phyloP scores from a whole-genome alignment of 2,329 filamentous ascomycete species.

The Ceratocystiopsis minuta region DNA sequence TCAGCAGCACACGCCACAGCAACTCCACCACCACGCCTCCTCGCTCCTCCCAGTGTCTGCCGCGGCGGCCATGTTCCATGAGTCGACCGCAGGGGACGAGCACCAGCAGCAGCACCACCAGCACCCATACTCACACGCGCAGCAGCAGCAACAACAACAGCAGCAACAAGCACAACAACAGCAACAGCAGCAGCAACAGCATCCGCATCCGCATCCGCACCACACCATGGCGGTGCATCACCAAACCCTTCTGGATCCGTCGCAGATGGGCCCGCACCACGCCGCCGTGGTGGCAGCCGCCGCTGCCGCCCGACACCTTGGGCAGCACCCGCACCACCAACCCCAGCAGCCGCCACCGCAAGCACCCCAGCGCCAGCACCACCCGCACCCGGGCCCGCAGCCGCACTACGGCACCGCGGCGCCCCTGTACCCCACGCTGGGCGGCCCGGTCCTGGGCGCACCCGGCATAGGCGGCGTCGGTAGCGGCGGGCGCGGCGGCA shows the following conservation, averaged over 20 bases:
- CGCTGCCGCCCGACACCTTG: too few relatives aligned
- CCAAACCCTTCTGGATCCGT: constrained; percentile 15
- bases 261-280: too few relatives aligned
- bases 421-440: constrained; percentile 31
- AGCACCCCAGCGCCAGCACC: constrained; percentile 20
- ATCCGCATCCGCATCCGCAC: constrained; percentile 27
- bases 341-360: constrained; percentile 11
- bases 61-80: too few relatives aligned
- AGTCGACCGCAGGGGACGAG: too few relatives aligned
- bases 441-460: not conserved
- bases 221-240: constrained; percentile 26
- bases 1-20: constrained; percentile 14
- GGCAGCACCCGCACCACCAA: constrained; percentile 30
- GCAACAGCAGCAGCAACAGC: constrained; percentile 19
- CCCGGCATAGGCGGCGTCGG: too few relatives aligned
- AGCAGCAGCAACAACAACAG: constrained; percentile 18
- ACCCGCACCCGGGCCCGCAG: constrained; percentile 26
- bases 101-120: too few relatives aligned
- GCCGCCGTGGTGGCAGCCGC: too few relatives aligned
- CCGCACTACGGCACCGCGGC: constrained; percentile 36
- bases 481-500: constrained; percentile 5
- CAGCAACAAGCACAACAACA: constrained; percentile 25
- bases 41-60: too few relatives aligned
- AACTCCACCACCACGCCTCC: too few relatives aligned
- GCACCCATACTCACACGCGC: constrained; percentile 22